Conservation (phyloP, 768 basidiomycete species). For the Asterophora lycoperdoides region DNA sequence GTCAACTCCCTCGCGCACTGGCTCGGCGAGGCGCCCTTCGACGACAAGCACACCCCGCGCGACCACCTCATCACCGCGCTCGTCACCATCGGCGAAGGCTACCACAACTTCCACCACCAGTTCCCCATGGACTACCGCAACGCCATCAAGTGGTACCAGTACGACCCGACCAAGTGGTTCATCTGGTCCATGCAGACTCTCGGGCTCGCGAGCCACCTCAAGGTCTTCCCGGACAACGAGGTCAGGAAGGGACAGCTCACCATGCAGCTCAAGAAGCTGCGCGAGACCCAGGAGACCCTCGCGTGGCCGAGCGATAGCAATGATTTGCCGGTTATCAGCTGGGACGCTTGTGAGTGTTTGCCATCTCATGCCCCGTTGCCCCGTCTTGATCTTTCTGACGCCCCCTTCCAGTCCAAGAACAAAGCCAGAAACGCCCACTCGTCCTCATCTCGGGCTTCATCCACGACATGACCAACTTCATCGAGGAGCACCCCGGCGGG, state of each 20-base stretch:
- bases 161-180: conserved; percentile 93
- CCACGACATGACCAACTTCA: conserved; percentile 80
- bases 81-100: conserved; percentile 91
- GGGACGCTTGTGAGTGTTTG: conserved; percentile 86
- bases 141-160: conserved; percentile 93
- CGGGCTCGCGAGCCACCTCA: conserved; percentile 70
- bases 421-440: conserved; percentile 72
- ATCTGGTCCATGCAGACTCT: conserved; percentile 58
- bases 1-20: conserved; percentile 97
- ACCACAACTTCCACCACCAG: conserved; percentile 97
- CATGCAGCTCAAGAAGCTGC: conserved; percentile 88
- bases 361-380: neutral
- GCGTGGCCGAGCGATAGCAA: conserved; percentile 75
- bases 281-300: conserved; percentile 70
- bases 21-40: conserved; percentile 90
- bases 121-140: conserved; percentile 98
- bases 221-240: conserved; percentile 57
- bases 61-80: conserved; percentile 89
- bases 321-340: conserved; percentile 76
- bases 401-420: conserved; percentile 60
- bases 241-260: conserved; percentile 87
- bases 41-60: conserved; percentile 91
- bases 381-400: conserved; percentile 1
- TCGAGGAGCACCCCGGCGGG: conserved; percentile 91
- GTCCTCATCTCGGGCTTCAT: conserved; percentile 91